These are phyloP conservation scores for Purpureocillium takamizusanense DNA, from an alignment of 2,329 filamentous ascomycete species.

Conservation along the genomic window DNA sequence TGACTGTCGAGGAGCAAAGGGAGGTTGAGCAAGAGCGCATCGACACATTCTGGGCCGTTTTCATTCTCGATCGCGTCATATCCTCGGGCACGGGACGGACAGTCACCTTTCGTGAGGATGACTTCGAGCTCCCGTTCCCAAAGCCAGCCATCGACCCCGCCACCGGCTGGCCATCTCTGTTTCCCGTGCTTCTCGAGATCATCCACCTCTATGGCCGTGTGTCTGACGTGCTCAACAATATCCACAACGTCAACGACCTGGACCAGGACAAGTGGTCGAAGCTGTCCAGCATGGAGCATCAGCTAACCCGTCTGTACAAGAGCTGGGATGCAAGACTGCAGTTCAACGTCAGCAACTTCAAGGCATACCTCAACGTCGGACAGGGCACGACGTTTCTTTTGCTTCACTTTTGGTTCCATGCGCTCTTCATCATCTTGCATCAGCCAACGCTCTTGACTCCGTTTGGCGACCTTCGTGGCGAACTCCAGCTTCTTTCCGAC, in stretches of 20 bases:
- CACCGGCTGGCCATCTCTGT: conserved; percentile 66
- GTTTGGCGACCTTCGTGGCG: conserved; percentile 49
- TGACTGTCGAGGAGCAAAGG: conserved; percentile 43
- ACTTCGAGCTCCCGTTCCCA: conserved; percentile 71
- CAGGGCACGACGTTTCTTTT: conserved; percentile 83
- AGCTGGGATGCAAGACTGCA: conserved; percentile 64
- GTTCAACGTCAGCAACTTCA: conserved; percentile 81
- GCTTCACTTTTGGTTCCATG: conserved; percentile 83
- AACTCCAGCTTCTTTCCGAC: conserved; percentile 67
- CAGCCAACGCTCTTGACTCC: conserved; percentile 76
- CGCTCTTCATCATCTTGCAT: conserved; percentile 74
- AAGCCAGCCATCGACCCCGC: conserved; percentile 38
- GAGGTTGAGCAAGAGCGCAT: conserved; percentile 73
- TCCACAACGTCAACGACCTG: conserved; percentile 64
- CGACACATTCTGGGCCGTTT: conserved; percentile 86
- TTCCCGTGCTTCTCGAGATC: conserved; percentile 72
- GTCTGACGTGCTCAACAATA: conserved; percentile 76
- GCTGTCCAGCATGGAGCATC: conserved; percentile 69
- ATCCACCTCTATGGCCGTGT: conserved; percentile 80
- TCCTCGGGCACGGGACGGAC: conserved; percentile 79
- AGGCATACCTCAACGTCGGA: conserved; percentile 69
- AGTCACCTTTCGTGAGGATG: conserved; percentile 74
- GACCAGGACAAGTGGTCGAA: conserved; percentile 64
- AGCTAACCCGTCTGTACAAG: conserved; percentile 65
- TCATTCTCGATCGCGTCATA: conserved; percentile 78